These are phyloP conservation scores for Clarireedia homoeocarpa DNA, from an alignment of 2,329 filamentous ascomycete genomes.

Conservation along the genomic window DNA sequence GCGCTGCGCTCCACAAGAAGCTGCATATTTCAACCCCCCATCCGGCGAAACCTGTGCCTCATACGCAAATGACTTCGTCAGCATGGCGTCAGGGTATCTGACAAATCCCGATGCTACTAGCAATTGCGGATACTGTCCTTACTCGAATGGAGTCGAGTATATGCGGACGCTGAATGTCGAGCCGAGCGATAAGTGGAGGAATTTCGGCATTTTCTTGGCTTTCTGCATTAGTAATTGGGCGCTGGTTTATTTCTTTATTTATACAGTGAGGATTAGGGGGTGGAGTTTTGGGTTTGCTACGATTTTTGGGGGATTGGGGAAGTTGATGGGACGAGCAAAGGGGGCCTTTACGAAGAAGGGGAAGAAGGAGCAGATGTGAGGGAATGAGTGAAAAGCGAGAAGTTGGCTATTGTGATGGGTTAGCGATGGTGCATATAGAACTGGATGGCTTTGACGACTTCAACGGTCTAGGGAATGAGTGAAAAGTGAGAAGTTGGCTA, in stretches of 20 bases:
- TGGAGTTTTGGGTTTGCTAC: constrained; percentile 63
- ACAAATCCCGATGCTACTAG: constrained; percentile 49
- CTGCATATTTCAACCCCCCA: constrained; percentile 57
- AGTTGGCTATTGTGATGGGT: too few species aligned
- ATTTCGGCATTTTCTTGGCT: constrained; percentile 65
- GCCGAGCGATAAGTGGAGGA: constrained; percentile 57
- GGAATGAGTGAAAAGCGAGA: too few species aligned
- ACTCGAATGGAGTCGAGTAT: constrained; percentile 53
- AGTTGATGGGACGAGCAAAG: constrained; percentile 32
- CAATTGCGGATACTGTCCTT: constrained; percentile 65
- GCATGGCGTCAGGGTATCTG: constrained; percentile 48
- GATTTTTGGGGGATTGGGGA: constrained; percentile 43
- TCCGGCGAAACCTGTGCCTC: constrained; percentile 53
- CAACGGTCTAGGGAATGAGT: too few species aligned
- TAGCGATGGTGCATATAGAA: too few species aligned
- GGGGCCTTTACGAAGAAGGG: constrained; percentile 13
- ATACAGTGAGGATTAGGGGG: constrained; percentile 59
- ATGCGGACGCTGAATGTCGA: constrained; percentile 46
- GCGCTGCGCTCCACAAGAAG: constrained; percentile 43
- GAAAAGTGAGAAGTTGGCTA: too few species aligned
- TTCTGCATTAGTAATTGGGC: constrained; percentile 66
- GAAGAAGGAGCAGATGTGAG: constrained; percentile 1
- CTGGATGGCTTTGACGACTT: too few species aligned
- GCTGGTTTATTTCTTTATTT: constrained; percentile 71
- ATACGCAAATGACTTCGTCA: constrained; percentile 56